Evolutionary conservation across 257 asterid genomes (phyloP).

Genomic region (Solanum bukasovii): DNA sequence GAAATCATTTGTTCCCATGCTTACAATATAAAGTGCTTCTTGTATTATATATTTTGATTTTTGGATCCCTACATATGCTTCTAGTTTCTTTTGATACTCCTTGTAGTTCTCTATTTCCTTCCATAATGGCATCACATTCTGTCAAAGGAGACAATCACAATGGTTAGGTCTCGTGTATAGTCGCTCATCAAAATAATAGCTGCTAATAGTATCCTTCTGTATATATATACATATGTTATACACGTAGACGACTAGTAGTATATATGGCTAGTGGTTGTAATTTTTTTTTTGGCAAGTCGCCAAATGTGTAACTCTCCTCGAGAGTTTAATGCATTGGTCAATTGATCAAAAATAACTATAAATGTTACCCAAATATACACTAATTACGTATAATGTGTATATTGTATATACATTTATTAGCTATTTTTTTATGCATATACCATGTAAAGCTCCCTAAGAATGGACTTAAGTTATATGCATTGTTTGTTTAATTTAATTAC

Average conservation of each 20-base stretch:
- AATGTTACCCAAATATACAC: neutral
- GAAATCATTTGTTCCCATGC: conserved; percentile 90
- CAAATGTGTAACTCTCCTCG: neutral
- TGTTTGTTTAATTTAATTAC: neutral
- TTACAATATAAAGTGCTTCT: conserved; percentile 56
- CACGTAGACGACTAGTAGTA: neutral
- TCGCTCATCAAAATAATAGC: neutral
- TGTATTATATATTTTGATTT: conserved; percentile 31
- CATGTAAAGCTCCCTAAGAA: neutral
- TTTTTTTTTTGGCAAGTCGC: neutral
- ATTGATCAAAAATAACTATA: too few species aligned
- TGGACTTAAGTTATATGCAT: neutral
- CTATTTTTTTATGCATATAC: neutral
- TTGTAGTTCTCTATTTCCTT: conserved; percentile 69
- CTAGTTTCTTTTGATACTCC: conserved; percentile 51
- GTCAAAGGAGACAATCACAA: neutral
- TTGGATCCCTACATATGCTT: conserved; percentile 29
- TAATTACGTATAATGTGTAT: neutral
- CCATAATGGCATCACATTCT: conserved; percentile 93
- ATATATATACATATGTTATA: too few species aligned
- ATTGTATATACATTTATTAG: too few species aligned
- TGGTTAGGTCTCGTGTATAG: neutral
- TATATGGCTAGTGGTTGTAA: neutral
- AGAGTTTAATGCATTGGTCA: neutral
- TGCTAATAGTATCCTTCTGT: too few species aligned